phyloP scores from a whole-genome alignment of 768 basidiomycete genomes.

The Tubosaeta sp. region DNA sequence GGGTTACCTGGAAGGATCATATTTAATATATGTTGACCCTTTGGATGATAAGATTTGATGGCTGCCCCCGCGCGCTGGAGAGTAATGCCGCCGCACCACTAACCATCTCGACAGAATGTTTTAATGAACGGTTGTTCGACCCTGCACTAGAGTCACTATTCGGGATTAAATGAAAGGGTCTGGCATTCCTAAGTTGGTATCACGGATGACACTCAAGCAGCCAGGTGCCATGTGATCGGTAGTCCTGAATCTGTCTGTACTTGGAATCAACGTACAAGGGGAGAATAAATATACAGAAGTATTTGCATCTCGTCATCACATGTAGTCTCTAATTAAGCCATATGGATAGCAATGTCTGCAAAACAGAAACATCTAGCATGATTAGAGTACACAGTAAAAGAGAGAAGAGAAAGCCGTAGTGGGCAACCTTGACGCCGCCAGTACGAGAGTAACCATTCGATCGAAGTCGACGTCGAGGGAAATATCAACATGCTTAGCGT shows the following conservation, averaged over 20 bases:
- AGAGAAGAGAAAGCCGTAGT: neutral
- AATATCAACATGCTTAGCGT: neutral
- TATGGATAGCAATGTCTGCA: slow-evolving; percentile 17
- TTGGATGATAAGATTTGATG: neutral
- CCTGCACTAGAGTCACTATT: neutral
- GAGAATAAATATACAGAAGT: slow-evolving; percentile 6
- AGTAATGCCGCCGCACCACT: neutral
- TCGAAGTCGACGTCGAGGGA: neutral
- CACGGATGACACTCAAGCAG: neutral
- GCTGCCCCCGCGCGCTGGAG: neutral
- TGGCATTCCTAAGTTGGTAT: neutral
- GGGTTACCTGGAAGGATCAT: neutral
- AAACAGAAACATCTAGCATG: slow-evolving; percentile 8
- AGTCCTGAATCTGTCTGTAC: slow-evolving; percentile 27
- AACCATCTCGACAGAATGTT: neutral
- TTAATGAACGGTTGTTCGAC: neutral
- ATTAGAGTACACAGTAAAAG: slow-evolving; percentile 13
- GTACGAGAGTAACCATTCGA: neutral
- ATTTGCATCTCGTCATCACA: slow-evolving; percentile 16
- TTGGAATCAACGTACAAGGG: slow-evolving; percentile 14
- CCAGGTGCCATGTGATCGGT: slow-evolving; percentile 2
- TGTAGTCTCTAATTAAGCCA: slow-evolving; percentile 21
- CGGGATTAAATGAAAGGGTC: neutral
- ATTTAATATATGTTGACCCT: neutral
- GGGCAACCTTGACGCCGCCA: neutral